A percentile compares a stretch with the other conserved stretches of the same genome.
phyloP scores from a whole-genome alignment of 2,329 filamentous ascomycete genomes.

The Ramichloridium luteum region DNA sequence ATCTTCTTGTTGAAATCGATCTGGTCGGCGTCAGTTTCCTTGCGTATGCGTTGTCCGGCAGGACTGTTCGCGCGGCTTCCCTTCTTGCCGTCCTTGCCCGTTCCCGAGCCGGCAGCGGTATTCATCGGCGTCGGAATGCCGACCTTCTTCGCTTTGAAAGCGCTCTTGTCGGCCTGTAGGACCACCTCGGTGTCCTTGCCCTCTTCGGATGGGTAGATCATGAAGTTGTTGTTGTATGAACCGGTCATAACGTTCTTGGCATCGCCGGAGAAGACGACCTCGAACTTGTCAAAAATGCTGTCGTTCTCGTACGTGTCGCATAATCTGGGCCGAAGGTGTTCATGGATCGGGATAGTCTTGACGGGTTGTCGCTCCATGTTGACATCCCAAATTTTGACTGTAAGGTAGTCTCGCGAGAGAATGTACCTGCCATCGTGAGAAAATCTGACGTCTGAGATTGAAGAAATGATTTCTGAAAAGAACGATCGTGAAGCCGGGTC shows the following conservation, averaged over 20 bases:
- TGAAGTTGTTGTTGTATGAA: constrained; percentile 99
- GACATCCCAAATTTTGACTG: constrained; percentile 99
- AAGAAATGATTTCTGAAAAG: constrained; percentile 99
- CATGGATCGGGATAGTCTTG: constrained; percentile 98
- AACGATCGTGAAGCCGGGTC: constrained; percentile 94
- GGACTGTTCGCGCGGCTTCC: constrained; percentile 81
- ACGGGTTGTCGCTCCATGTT: constrained; percentile 97
- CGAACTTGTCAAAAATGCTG: constrained; percentile 99
- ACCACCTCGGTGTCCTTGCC: constrained; percentile 96
- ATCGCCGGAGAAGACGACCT: constrained; percentile 96
- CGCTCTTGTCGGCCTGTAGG: constrained; percentile 93
- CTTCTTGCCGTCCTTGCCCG: constrained; percentile 52
- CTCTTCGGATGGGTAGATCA: constrained; percentile 97
- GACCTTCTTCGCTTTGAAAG: constrained; percentile 99
- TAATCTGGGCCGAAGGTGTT: constrained; percentile 82
- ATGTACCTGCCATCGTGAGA: constrained; percentile 95
- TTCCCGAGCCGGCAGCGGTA: constrained; percentile 56
- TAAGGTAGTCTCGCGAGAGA: constrained; percentile 91
- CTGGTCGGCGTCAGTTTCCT: constrained; percentile 97
- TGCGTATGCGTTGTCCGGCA: constrained; percentile 85
- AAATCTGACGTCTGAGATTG: constrained; percentile 96
- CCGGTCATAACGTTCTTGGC: constrained; percentile 99
- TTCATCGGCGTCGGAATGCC: constrained; percentile 97
- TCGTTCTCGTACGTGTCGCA: constrained; percentile 99
- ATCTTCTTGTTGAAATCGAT: constrained; percentile 99